These are phyloP conservation scores for Alternaria arborescens DNA, from an alignment of 2,329 filamentous ascomycete species.

Conservation along the genomic window DNA sequence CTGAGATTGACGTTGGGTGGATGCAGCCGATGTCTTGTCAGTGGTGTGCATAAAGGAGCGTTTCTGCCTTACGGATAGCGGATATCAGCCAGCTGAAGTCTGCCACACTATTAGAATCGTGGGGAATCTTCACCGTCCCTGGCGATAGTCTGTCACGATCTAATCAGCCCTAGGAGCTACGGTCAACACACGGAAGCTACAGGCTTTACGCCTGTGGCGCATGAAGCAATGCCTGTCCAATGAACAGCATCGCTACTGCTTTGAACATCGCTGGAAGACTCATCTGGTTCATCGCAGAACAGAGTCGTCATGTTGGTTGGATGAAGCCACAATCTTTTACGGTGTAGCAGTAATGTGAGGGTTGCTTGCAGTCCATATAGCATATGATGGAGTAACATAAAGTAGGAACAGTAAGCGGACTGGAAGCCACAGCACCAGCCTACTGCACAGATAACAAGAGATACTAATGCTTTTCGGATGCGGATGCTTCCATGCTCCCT, in stretches of 20 bases:
- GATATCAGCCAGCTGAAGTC: not conserved
- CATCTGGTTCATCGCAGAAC: not conserved
- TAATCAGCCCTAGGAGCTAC: not conserved
- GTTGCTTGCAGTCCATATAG: not conserved
- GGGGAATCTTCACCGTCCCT: not conserved
- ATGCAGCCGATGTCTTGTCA: not conserved
- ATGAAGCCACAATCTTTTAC: not conserved
- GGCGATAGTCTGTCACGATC: not conserved
- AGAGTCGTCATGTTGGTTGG: not conserved
- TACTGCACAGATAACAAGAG: not conserved
- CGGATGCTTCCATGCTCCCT: not conserved
- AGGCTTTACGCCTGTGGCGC: not conserved
- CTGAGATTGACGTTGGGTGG: not conserved
- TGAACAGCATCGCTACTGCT: not conserved
- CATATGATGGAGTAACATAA: not conserved
- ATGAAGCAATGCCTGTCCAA: not conserved
- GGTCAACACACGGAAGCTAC: not conserved
- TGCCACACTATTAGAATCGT: not conserved
- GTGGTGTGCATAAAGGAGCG: not conserved
- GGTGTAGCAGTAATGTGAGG: constrained; percentile 1
- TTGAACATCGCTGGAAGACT: not conserved
- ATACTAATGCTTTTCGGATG: not conserved
- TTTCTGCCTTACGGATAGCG: not conserved
- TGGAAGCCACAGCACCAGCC: not conserved
- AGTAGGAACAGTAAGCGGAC: not conserved